Percentiles rank a stretch among this genome's conserved stretches.
These are phyloP conservation scores for Isatis tinctoria DNA, from an alignment of 345 rosid genomes.

Conservation along the genomic window DNA sequence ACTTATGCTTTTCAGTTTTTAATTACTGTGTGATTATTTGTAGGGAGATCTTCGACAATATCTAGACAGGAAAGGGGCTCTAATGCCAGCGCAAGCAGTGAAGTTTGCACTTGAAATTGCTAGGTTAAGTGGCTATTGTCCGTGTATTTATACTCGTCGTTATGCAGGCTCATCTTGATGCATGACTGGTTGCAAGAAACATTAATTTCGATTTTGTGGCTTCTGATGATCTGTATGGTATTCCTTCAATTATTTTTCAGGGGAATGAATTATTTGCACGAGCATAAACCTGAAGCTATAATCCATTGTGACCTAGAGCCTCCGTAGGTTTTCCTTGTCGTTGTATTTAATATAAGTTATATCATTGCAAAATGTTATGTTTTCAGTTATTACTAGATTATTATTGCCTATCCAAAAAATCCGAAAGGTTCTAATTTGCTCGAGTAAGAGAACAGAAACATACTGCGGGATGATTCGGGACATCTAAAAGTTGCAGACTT, in stretches of 20 bases:
- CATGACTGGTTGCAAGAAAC: not conserved
- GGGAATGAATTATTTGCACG: slow-evolving; percentile 86
- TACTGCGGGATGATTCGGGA: slow-evolving; percentile 91
- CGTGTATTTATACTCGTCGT: not conserved
- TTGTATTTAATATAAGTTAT: not conserved
- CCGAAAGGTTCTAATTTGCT: slow-evolving; percentile 37
- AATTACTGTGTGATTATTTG: not conserved
- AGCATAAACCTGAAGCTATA: slow-evolving; percentile 77
- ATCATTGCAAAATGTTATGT: not conserved
- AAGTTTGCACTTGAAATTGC: slow-evolving; percentile 85
- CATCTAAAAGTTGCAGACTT: slow-evolving; percentile 97
- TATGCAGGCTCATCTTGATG: not conserved
- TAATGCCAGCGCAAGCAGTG: slow-evolving; percentile 59
- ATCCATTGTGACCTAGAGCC: slow-evolving; percentile 85
- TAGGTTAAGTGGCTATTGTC: slow-evolving; percentile 40
- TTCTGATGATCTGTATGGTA: slow-evolving; percentile 15
- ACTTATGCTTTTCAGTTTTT: not conserved
- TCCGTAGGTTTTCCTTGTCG: slow-evolving; percentile 52
- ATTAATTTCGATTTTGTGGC: not conserved
- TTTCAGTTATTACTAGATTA: slow-evolving; percentile 2
- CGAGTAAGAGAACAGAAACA: slow-evolving; percentile 77
- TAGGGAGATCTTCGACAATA: slow-evolving; percentile 81
- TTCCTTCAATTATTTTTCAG: slow-evolving; percentile 38
- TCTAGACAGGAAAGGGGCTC: slow-evolving; percentile 56
- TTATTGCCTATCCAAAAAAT: slow-evolving; percentile 20